These are phyloP conservation scores for Calonectria ilicicola DNA, from an alignment of 2,329 filamentous ascomycete species.

Conservation along the genomic window DNA sequence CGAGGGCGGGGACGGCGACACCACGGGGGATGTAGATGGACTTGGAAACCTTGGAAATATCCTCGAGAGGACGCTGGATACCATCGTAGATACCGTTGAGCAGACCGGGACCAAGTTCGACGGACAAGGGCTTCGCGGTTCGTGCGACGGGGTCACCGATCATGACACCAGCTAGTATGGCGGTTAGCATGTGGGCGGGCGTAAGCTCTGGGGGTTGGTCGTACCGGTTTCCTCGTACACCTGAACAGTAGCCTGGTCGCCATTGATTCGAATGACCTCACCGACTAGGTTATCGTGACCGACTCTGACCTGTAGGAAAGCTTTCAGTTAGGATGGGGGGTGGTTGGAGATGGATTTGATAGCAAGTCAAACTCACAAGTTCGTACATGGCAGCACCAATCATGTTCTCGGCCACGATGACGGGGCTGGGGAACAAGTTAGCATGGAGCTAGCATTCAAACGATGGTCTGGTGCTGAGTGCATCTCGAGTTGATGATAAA, in stretches of 20 bases:
- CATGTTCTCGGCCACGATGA: constrained; percentile 98
- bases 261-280: constrained; percentile 98
- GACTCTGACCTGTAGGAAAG: constrained; percentile 78
- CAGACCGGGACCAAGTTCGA: constrained; percentile 95
- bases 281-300: constrained; percentile 92
- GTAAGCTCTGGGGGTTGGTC: constrained; percentile 39
- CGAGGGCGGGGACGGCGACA: constrained; percentile 86
- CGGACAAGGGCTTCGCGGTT: constrained; percentile 95
- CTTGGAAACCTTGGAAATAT: constrained; percentile 80
- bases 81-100: constrained; percentile 99
- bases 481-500: constrained; percentile 13
- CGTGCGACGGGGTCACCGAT: constrained; percentile 93
- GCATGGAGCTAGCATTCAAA: constrained; percentile 26
- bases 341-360: constrained; percentile 7
- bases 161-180: constrained; percentile 83
- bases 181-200: constrained; percentile 30
- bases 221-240: constrained; percentile 98
- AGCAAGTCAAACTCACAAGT: constrained; percentile 71
- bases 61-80: constrained; percentile 93
- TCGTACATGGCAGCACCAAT: constrained; percentile 99
- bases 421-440: constrained; percentile 71
- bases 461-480: constrained; percentile 13
- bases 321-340: constrained; percentile 24
- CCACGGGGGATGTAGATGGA: constrained; percentile 99
- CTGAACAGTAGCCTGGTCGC: constrained; percentile 96